Evolutionary conservation across 768 basidiomycete genomes (phyloP).

Genomic region (Calocera viscosa): DNA sequence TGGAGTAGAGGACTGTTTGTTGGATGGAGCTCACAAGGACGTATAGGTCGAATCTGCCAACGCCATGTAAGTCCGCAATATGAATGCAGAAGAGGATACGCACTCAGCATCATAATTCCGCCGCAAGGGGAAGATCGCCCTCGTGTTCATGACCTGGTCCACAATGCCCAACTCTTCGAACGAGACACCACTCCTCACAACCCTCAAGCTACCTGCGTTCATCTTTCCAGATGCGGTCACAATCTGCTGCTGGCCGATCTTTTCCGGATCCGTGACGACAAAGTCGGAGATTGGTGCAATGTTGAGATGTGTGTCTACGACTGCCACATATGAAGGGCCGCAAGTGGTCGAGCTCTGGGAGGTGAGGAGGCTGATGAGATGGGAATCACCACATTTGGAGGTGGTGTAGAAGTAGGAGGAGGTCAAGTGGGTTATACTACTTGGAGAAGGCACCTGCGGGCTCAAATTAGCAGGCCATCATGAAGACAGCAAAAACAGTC

Average conservation of each 20-base stretch:
- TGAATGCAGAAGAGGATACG: slow-evolving; percentile 8
- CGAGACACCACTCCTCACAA: slow-evolving; percentile 72
- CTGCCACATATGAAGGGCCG: slow-evolving; percentile 42
- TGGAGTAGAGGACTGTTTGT: not conserved
- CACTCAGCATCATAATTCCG: slow-evolving; percentile 32
- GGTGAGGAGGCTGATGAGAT: slow-evolving; percentile 49
- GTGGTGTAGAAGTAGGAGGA: slow-evolving; percentile 63
- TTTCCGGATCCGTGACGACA: slow-evolving; percentile 57
- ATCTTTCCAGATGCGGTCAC: slow-evolving; percentile 76
- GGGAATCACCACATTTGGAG: slow-evolving; percentile 71
- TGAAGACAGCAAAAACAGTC: not conserved
- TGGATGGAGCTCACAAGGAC: slow-evolving; percentile 34
- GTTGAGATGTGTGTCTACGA: slow-evolving; percentile 56
- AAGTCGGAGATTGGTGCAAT: slow-evolving; percentile 78
- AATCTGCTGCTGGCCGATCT: slow-evolving; percentile 65
- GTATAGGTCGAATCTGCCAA: slow-evolving; percentile 7
- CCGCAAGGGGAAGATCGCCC: slow-evolving; percentile 50
- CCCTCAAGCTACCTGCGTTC: slow-evolving; percentile 60
- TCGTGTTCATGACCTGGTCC: slow-evolving; percentile 45
- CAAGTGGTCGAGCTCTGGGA: slow-evolving; percentile 30
- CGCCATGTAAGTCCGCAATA: not conserved
- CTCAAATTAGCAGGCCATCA: not conserved
- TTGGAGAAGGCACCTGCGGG: slow-evolving; percentile 54
- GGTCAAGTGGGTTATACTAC: slow-evolving; percentile 56
- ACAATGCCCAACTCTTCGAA: slow-evolving; percentile 52